These are phyloP conservation scores for Physaria fendleri DNA, from an alignment of 345 rosid species.

Conservation along the genomic window DNA sequence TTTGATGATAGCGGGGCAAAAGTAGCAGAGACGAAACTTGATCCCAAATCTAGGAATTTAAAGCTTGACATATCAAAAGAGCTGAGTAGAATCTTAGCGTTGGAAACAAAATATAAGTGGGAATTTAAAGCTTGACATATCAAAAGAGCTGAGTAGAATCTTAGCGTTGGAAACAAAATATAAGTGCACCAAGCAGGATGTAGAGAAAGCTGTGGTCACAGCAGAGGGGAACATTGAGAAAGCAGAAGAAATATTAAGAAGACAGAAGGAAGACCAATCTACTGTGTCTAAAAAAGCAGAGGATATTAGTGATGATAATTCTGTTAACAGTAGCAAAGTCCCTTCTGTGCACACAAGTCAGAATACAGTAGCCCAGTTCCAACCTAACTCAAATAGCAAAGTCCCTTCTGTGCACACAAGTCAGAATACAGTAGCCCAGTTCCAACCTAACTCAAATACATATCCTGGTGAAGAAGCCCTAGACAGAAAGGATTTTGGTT, in stretches of 20 bases:
- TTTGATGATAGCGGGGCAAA: constrained; percentile 56
- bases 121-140: constrained; percentile 73
- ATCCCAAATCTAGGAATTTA: constrained; percentile 47
- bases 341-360: constrained; percentile 31
- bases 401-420: constrained; percentile 22
- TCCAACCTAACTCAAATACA: constrained; percentile 39
- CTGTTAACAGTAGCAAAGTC: constrained; percentile 28
- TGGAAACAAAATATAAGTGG: constrained; percentile 66
- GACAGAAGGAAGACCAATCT: constrained; percentile 50
- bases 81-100: constrained; percentile 56
- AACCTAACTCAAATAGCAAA: constrained; percentile 38
- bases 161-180: constrained; percentile 57
- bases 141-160: constrained; percentile 70
- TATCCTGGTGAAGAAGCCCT: constrained; percentile 43
- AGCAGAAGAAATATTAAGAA: constrained; percentile 53
- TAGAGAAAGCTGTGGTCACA: constrained; percentile 69
- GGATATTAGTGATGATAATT: constrained; percentile 49
- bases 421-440: constrained; percentile 39
- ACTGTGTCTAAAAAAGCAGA: constrained; percentile 44
- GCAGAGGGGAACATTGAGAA: constrained; percentile 77
- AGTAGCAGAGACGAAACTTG: constrained; percentile 48
- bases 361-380: constrained; percentile 39
- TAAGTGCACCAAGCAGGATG: constrained; percentile 73
- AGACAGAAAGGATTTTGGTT: constrained; percentile 60
- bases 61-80: constrained; percentile 83